phyloP scores from a whole-genome alignment of 78 protist genomes.

The Isochrysis galbana region DNA sequence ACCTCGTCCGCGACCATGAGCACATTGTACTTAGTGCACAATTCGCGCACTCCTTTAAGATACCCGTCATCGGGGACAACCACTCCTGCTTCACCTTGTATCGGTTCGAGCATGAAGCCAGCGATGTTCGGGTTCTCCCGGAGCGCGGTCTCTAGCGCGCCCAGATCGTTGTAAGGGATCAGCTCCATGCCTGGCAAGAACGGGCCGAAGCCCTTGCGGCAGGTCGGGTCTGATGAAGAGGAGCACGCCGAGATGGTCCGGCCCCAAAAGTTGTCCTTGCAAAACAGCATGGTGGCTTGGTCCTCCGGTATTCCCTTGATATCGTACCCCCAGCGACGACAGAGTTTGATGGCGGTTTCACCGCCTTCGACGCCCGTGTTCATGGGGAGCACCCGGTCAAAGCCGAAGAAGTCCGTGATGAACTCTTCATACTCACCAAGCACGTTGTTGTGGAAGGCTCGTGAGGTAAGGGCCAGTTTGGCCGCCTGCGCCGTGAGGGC shows the following conservation, averaged over 20 bases:
- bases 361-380: constrained; percentile 96
- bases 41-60: background rate
- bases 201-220: constrained; percentile 77
- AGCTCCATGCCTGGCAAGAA: constrained; percentile 50
- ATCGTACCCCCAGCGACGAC: constrained; percentile 71
- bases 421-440: constrained; percentile 46
- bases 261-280: constrained; percentile 91
- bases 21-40: constrained; percentile 91
- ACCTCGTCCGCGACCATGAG: constrained; percentile 96
- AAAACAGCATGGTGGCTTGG: constrained; percentile 80
- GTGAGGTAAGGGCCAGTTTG: constrained; percentile 81
- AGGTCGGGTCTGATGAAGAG: constrained; percentile 82
- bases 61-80: constrained; percentile 80
- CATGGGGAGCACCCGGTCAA: constrained; percentile 93
- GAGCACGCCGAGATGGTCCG: constrained; percentile 89
- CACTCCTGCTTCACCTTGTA: constrained; percentile 92
- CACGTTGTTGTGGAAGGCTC: constrained; percentile 94
- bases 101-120: constrained; percentile 94
- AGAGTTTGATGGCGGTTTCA: constrained; percentile 94
- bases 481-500: constrained; percentile 84
- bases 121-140: constrained; percentile 48
- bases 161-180: constrained; percentile 73
- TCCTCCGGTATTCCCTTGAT: constrained; percentile 78
- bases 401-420: constrained; percentile 50
- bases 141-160: constrained; percentile 73